Evolutionary conservation across 1,284 basidiomycete species (phyloP).

Genomic region (Marasmius sp.): DNA sequence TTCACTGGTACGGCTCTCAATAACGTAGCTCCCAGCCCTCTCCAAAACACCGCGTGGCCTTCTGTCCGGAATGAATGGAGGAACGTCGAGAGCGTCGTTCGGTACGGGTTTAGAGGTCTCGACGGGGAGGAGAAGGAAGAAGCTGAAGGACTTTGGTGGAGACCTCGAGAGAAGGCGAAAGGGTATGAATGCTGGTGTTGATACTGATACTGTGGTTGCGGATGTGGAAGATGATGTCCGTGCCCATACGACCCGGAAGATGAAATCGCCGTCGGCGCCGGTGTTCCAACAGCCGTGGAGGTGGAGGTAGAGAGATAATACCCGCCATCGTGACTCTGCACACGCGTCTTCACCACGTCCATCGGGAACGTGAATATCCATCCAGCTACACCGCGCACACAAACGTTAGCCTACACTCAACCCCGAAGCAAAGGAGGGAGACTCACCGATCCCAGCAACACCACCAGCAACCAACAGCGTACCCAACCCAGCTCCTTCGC

Average conservation of each 20-base stretch:
- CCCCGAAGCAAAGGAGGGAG: background rate
- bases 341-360: slow-evolving; percentile 85
- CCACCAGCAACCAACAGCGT: slow-evolving; percentile 76
- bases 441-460: slow-evolving; percentile 62
- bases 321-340: slow-evolving; percentile 54
- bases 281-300: background rate
- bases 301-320: background rate
- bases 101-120: slow-evolving; percentile 45
- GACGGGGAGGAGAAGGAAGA: background rate
- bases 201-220: no score
- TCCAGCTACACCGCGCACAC: slow-evolving; percentile 39
- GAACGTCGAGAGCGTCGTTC: slow-evolving; percentile 56
- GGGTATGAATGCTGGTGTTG: background rate
- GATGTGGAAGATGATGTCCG: background rate
- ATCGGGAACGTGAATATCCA: slow-evolving; percentile 81
- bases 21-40: slow-evolving; percentile 76
- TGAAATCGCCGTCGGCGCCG: background rate
- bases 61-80: slow-evolving; percentile 63
- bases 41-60: slow-evolving; percentile 69
- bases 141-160: background rate
- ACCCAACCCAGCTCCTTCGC: slow-evolving; percentile 44
- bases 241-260: background rate
- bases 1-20: slow-evolving; percentile 62
- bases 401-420: background rate
- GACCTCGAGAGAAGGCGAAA: background rate